Evolutionary conservation across 306 rosid genomes (phyloP), one percentile per base, ranked within the genome.

Genomic region (Trichosanthes cucumerina): DNA sequence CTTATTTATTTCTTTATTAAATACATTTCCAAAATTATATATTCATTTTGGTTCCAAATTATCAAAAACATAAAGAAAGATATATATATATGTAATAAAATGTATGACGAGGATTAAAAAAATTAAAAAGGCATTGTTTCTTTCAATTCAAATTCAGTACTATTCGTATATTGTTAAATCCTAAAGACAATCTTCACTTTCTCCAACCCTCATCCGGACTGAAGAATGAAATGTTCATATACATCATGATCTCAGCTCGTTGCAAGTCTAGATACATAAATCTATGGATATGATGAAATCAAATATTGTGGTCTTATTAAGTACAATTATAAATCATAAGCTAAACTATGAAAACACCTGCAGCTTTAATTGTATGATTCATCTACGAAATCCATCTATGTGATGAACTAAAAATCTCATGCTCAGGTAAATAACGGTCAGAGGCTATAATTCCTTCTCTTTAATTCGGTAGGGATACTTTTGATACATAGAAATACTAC

Each of bases 401-500:
- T 69, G 24, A 36, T 23, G 57, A 53, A 64, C 50, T 46, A 57
- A 57, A 50, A 56, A 78, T 72, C 76, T 47, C 24, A 34, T 59
- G 60, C 38, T 44, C 76, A 3, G 36, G 53, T 79, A 36, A 79
- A 31, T 13, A 16, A 75, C 4, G 58, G 76, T 15, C 54, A 78
- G 44, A 65, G 66, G 77, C 81, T 87, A 95, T 1, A 76, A 26
- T 82, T 88, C 90, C 86, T 95, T 95, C 89, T 85, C 86, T 78
- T 88, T 91, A 78, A 87, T 80, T 75, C 24, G 88, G 85, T 90
- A 87, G 13, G 97, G 97, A 84, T 91, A 91, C 85, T 92, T 95
- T 86, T 92, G 99, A 86, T 95, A 90, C 77, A 88, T 82, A 41
- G 92, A 91, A 83, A 91, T 92, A 86, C 99, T 95, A 82, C 90